Evolutionary conservation across 2,329 filamentous ascomycete species (phyloP).

Genomic region (Exophiala alcalophila): DNA sequence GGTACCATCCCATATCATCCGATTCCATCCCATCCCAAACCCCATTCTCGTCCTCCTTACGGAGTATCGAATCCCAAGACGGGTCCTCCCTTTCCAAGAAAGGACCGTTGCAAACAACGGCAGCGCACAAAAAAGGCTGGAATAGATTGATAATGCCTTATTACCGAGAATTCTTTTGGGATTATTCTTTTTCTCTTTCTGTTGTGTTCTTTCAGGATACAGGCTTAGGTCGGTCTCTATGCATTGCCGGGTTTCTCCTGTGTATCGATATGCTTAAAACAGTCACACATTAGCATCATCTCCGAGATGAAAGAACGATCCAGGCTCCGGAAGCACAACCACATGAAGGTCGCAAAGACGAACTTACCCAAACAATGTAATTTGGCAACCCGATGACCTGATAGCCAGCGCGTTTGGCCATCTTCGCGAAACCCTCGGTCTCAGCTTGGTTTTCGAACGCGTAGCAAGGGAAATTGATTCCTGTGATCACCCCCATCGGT

Average conservation of each 20-base stretch:
- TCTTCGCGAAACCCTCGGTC: conserved; percentile 97
- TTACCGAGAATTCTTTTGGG: not conserved
- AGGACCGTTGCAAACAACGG: no score
- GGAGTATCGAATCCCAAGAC: no score
- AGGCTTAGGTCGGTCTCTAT: conserved; percentile 4
- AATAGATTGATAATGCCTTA: no score
- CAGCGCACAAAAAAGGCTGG: no score
- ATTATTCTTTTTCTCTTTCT: not conserved
- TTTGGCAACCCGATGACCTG: conserved; percentile 89
- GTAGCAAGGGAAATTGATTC: conserved; percentile 96
- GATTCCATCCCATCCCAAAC: no score
- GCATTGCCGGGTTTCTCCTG: conserved; percentile 85
- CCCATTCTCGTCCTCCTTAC: no score
- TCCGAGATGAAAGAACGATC: not conserved
- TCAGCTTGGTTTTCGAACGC: conserved; percentile 98
- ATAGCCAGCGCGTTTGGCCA: conserved; percentile 95
- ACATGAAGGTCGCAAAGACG: not conserved
- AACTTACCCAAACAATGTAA: conserved; percentile 79
- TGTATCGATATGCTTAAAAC: conserved; percentile 90
- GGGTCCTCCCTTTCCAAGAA: no score
- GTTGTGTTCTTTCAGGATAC: not conserved
- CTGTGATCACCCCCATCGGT: conserved; percentile 45
- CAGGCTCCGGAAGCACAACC: not conserved
- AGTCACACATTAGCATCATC: no score
- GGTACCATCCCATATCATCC: no score